Evolutionary conservation across 2,329 filamentous ascomycete genomes (phyloP).

Genomic region (Fusarium lyarnte): DNA sequence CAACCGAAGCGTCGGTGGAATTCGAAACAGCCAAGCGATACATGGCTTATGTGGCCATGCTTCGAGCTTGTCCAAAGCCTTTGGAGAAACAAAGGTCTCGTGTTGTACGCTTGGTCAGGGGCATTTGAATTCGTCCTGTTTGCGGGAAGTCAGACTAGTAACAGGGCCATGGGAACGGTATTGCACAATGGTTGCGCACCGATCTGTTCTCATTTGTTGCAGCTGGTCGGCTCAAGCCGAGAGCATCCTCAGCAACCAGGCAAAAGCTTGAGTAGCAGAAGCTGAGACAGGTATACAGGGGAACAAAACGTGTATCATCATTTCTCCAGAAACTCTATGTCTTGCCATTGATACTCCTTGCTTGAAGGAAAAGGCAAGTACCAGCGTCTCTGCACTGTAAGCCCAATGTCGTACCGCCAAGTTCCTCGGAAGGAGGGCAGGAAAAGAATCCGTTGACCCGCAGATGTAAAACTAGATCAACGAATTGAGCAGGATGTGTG

Average conservation of each 20-base stretch:
- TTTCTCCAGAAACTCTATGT: neutral
- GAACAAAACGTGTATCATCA: neutral
- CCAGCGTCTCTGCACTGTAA: neutral
- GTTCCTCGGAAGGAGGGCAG: conserved; percentile 1
- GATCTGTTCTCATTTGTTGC: conserved; percentile 19
- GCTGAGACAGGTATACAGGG: conserved; percentile 8
- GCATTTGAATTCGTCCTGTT: neutral
- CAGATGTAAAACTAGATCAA: conserved; percentile 3
- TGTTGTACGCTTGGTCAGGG: conserved; percentile 1
- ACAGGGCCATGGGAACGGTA: conserved; percentile 16
- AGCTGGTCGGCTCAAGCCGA: conserved; percentile 32
- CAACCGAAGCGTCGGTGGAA: neutral
- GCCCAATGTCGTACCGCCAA: conserved; percentile 4
- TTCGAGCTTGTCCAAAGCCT: neutral
- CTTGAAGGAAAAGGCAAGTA: neutral
- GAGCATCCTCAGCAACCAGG: conserved; percentile 5
- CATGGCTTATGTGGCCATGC: conserved; percentile 8
- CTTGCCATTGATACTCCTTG: conserved; percentile 5
- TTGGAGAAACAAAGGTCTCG: neutral
- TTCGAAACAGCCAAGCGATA: conserved; percentile 7
- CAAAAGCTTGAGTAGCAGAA: conserved; percentile 13
- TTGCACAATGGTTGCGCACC: conserved; percentile 23
- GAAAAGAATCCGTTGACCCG: neutral
- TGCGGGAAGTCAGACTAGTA: neutral
- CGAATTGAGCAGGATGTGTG: conserved; percentile 15